Base-by-base conservation (phyloP, 441 rosid genomes). In the Erodium moschatum region DNA sequence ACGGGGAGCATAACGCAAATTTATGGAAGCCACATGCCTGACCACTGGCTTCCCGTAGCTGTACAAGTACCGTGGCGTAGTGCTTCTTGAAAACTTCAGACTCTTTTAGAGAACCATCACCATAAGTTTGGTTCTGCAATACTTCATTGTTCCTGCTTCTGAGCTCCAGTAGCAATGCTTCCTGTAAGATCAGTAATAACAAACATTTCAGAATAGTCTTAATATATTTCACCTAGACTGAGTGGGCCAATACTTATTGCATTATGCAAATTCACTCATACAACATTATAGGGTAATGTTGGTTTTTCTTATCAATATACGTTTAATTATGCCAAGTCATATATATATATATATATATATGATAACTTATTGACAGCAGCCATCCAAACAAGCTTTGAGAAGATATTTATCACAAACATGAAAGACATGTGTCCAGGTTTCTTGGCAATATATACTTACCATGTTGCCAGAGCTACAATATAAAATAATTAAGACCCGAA, bases 71-170 rank as follows among this genome's bases (percentile, higher is more conserved):
- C 64, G 75, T 85, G 74, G 91, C 89, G 67, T 82, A 78, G 67
- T 87, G 89, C 81, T 87, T 86, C 79, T 81, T 86, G 72, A 89
- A 81, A 73, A 74, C 75, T 74, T 86, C 91, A 60, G 89, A 84
- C 82, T 76, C 88, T 76, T 80, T 81, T 21, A 80, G 75, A 72
- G 83, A 79, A 68, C 77, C 76, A 42, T 77, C 84, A 68, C 81
- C 82, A 44, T 79, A 76, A 31, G 72, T 77, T 74, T 81, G 82
- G 75, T 72, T 76, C 71, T 82, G 85, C 72, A 81, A 15, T 64
- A 82, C 76, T 64, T 83, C 89, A 70, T 81, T 84, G 66, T 86
- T 86, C 67, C 77, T 66, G 74, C 73, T 79, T 77, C 78, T 85
- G 73, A 89, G 79, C 77, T 89, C 90, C 69, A 76, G 76, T 77